Evolutionary conservation across 2,329 filamentous ascomycete genomes (phyloP).

Genomic region (Trichoderma endophyticum): DNA sequence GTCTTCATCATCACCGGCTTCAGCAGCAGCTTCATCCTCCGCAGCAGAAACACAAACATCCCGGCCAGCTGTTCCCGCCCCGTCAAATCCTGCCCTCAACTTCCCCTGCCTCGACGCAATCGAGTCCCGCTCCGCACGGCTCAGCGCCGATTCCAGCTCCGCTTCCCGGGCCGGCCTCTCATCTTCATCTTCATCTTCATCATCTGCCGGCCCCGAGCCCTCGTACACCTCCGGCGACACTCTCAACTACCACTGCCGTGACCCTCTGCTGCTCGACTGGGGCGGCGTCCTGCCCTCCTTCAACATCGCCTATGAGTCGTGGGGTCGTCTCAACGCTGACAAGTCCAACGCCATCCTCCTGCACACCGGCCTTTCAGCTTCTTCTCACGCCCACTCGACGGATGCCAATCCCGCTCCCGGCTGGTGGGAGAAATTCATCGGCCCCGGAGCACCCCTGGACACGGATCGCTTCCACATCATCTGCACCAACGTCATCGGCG

Average conservation of each 20-base stretch:
- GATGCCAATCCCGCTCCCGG: conserved; percentile 78
- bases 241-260: conserved; percentile 67
- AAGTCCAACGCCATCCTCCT: conserved; percentile 86
- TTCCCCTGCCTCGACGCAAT: conserved; percentile 88
- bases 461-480: conserved; percentile 91
- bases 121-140: conserved; percentile 71
- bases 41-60: background rate
- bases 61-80: conserved; percentile 30
- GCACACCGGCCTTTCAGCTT: conserved; percentile 94
- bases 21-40: background rate
- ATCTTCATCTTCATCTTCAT: conserved; percentile 50
- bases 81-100: conserved; percentile 79
- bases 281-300: conserved; percentile 88
- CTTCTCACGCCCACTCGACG: conserved; percentile 95
- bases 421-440: conserved; percentile 99
- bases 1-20: background rate
- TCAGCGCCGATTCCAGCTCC: conserved; percentile 47
- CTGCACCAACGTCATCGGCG: conserved; percentile 94
- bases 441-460: conserved; percentile 77
- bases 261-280: conserved; percentile 86
- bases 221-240: conserved; percentile 91
- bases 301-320: conserved; percentile 88
- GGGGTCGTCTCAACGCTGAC: conserved; percentile 77
- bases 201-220: conserved; percentile 70
- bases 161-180: conserved; percentile 40